Evolutionary conservation across 179 eudicot genomes (phyloP).

Genomic region (Silene vulgaris): DNA sequence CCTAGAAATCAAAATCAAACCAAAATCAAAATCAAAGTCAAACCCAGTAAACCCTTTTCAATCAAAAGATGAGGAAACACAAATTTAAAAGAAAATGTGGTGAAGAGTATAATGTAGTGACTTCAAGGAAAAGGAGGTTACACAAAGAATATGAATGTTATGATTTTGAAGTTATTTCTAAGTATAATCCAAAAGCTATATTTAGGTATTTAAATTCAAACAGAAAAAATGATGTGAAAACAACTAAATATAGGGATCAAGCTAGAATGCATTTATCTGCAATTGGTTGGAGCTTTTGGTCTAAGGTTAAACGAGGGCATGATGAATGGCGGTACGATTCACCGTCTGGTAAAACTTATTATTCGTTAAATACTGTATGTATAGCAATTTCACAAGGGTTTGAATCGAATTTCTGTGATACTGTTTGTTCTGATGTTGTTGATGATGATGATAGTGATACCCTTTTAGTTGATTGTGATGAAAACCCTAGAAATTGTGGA

Average conservation of each 20-base stretch:
- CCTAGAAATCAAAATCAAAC: not conserved
- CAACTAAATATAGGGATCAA: constrained; percentile 19
- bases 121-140: not conserved
- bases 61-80: not conserved
- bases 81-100: not conserved
- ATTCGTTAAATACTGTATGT: constrained; percentile 52
- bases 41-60: not conserved
- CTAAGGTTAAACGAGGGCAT: constrained; percentile 18
- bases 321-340: constrained; percentile 45
- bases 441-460: not conserved
- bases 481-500: not conserved
- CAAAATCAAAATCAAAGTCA: too few relatives aligned
- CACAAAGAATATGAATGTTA: not conserved
- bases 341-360: constrained; percentile 37
- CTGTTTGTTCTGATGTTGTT: constrained; percentile 13
- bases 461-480: not conserved
- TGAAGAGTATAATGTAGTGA: not conserved
- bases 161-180: constrained; percentile 32
- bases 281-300: constrained; percentile 63
- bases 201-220: constrained; percentile 26
- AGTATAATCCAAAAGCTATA: constrained; percentile 51
- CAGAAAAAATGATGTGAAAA: not conserved
- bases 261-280: constrained; percentile 62
- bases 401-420: constrained; percentile 3
- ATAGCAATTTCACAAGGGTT: constrained; percentile 27